Evolutionary conservation across 2,329 filamentous ascomycete species (phyloP).

Genomic region (Venturiaceae sp.): DNA sequence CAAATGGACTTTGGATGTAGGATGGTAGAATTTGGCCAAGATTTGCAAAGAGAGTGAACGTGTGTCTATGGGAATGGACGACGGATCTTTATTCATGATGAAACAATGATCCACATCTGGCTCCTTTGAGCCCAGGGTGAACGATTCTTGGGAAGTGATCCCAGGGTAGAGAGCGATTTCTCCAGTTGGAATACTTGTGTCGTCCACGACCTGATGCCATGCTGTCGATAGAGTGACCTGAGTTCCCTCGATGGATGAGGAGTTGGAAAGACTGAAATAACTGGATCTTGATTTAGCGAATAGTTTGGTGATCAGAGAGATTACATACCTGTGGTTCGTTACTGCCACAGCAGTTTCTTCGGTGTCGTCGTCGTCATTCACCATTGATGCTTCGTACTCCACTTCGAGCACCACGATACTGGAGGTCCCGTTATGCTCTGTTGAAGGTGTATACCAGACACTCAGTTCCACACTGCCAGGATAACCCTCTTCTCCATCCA

Average conservation of each 20-base stretch:
- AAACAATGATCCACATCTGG: slow-evolving; percentile 90
- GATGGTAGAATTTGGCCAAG: slow-evolving; percentile 64
- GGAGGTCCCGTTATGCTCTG: slow-evolving; percentile 51
- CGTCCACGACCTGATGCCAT: slow-evolving; percentile 65
- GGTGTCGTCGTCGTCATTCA: slow-evolving; percentile 51
- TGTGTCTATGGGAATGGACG: slow-evolving; percentile 40
- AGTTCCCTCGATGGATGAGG: slow-evolving; percentile 52
- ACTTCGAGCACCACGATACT: slow-evolving; percentile 66
- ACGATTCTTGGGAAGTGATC: slow-evolving; percentile 55
- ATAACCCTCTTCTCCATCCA: slow-evolving; percentile 81
- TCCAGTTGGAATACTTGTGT: slow-evolving; percentile 63
- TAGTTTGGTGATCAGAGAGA: not conserved
- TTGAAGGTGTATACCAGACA: slow-evolving; percentile 70
- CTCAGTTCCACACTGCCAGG: slow-evolving; percentile 73
- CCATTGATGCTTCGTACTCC: slow-evolving; percentile 81
- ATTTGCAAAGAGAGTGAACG: slow-evolving; percentile 49
- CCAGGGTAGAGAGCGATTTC: slow-evolving; percentile 54
- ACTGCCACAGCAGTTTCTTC: slow-evolving; percentile 90
- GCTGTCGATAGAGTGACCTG: slow-evolving; percentile 48
- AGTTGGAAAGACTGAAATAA: slow-evolving; percentile 59
- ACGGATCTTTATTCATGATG: slow-evolving; percentile 56
- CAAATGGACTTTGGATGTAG: slow-evolving; percentile 65
- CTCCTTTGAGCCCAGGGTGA: slow-evolving; percentile 59
- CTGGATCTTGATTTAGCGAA: slow-evolving; percentile 24
- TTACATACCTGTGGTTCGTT: slow-evolving; percentile 78